Evolutionary conservation across 345 rosid species (phyloP).

Genomic region (Eucalyptus caleyi): DNA sequence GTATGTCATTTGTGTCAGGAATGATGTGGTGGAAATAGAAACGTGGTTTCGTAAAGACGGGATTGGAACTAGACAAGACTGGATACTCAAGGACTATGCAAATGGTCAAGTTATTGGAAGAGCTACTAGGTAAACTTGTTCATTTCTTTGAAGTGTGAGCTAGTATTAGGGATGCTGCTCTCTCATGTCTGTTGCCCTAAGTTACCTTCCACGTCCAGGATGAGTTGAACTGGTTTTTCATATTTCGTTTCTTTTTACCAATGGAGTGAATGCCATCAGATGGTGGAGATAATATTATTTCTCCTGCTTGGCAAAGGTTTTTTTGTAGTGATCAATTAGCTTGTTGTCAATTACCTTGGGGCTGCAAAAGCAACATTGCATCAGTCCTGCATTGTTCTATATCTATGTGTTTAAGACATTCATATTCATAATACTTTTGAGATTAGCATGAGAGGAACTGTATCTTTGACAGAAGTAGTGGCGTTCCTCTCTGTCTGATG

Average conservation of each 20-base stretch:
- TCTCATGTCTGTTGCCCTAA: background rate
- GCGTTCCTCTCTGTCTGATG: background rate
- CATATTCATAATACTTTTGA: background rate
- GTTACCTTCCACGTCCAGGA: background rate
- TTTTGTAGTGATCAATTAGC: no score
- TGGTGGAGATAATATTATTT: no score
- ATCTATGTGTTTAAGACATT: no score
- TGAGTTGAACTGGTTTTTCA: background rate
- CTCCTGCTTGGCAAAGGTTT: no score
- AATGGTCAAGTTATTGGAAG: conserved; percentile 77
- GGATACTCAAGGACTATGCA: conserved; percentile 61
- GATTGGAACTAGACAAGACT: conserved; percentile 92
- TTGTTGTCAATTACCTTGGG: no score
- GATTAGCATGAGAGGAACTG: background rate
- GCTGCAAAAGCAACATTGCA: no score
- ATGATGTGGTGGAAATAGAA: conserved; percentile 91
- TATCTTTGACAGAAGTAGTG: background rate
- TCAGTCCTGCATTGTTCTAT: no score
- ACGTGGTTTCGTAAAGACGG: conserved; percentile 94
- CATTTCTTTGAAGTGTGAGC: background rate
- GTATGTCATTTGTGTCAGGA: conserved; percentile 29
- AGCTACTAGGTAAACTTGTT: conserved; percentile 59
- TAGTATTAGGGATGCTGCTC: background rate
- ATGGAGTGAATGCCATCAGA: background rate
- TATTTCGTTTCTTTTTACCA: background rate